A percentile compares a stretch with the other conserved stretches of the same genome.
Evolutionary conservation across 2,329 filamentous ascomycete genomes (phyloP).

Genomic region (Ambrosiella xylebori): DNA sequence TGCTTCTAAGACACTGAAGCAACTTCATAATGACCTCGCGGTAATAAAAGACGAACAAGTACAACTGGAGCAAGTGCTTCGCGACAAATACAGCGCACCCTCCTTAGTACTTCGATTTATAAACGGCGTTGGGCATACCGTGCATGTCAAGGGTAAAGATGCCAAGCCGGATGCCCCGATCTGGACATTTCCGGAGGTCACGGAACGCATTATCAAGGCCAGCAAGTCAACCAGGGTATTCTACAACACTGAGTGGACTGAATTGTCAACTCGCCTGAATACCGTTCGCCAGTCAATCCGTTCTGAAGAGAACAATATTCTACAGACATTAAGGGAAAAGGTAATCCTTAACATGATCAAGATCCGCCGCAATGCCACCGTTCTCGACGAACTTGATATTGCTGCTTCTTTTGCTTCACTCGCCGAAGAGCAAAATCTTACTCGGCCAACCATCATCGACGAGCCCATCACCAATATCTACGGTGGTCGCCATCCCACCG

Average conservation of each 20-base stretch:
- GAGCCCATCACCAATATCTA: constrained; percentile 50
- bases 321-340: constrained; percentile 52
- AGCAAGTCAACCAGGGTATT: constrained; percentile 76
- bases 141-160: constrained; percentile 75
- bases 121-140: constrained; percentile 73
- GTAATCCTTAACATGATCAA: constrained; percentile 72
- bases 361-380: constrained; percentile 73
- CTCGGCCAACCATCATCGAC: constrained; percentile 54
- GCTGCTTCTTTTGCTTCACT: constrained; percentile 69
- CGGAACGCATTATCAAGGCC: constrained; percentile 44
- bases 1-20: constrained; percentile 48
- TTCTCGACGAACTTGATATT: constrained; percentile 87
- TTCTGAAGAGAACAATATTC: constrained; percentile 67
- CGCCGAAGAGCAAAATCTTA: constrained; percentile 55
- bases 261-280: constrained; percentile 63
- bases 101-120: constrained; percentile 72
- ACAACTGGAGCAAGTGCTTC: constrained; percentile 42
- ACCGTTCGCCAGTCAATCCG: constrained; percentile 61
- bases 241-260: constrained; percentile 68
- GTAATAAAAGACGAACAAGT: constrained; percentile 42
- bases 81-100: constrained; percentile 40
- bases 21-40: constrained; percentile 52
- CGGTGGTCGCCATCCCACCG: constrained; percentile 79
- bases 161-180: constrained; percentile 20
- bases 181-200: neutral